Evolutionary conservation across 768 basidiomycete species (phyloP), one percentile per base, ranked within the genome.

Genomic region (Dioszegia crocea): DNA sequence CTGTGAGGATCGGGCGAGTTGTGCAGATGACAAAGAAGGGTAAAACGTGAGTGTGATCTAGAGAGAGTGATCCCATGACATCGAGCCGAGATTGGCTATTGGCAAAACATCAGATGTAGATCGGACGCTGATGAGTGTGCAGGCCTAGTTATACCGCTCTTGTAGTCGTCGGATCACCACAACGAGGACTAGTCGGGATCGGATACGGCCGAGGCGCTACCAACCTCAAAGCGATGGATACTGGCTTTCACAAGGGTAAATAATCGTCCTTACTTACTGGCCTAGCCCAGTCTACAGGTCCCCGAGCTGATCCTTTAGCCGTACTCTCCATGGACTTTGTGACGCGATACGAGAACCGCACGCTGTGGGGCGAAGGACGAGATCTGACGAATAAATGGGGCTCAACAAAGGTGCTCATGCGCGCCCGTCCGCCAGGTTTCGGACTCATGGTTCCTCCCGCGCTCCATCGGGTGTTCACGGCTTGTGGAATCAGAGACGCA

Each of bases 1-100:
- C 74, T 21, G 66, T 80, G 23, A 70, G 73, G 40, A 60, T 77
- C 31, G 77, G 78, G 65, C 79, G 84, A 40, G 86, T 93, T 66
- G 84, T 84, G 3, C 87, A 90, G 61, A 93, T 97, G 82, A 97
- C 92, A 0, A 86, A 88, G 56, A 98, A 97, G 78, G 96, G 96
- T 14, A 94, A 91, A 72, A 87, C 88, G 61, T 76, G 17, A 9
- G 59, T 56, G 19, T 36, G 12, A 16, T 49, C 26, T 44, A 44
- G 11, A 21, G 14, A 19, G 10, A 44, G 19, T 44, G 8, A 8
- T 10, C 26, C 45, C 12, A 33, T 33, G 33, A 6, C 33, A 33
- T 33, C 14, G 33, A 33, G 33, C 33, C n/a, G n/a, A 33, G 33
- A 14, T 6, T 33, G 33, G 14, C 33, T 6, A 33, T n/a, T n/a